Evolutionary conservation across 179 eudicot species (phyloP).

Genomic region (Kewa caespitosa): DNA sequence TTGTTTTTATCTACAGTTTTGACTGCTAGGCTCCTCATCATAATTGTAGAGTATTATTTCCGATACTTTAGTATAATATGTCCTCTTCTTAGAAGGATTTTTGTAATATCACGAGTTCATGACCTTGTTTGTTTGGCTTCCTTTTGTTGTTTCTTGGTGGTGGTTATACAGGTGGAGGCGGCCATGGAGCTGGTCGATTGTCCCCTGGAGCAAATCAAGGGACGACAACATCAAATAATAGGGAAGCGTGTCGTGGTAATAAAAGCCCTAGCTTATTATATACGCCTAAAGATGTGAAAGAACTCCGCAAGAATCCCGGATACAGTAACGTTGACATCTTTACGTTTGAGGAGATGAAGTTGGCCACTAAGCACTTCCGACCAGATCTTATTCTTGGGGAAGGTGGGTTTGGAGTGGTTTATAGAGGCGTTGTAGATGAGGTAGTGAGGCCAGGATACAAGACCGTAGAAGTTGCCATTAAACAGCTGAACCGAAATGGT

Average conservation of each 20-base stretch:
- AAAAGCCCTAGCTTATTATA: conserved; percentile 38
- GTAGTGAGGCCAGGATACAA: conserved; percentile 73
- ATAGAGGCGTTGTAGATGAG: conserved; percentile 83
- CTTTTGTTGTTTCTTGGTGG: background rate
- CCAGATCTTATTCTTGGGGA: conserved; percentile 89
- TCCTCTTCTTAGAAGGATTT: too few species aligned
- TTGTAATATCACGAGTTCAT: background rate
- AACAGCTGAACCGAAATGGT: conserved; percentile 92
- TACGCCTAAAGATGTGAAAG: conserved; percentile 70
- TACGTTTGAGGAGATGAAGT: conserved; percentile 85
- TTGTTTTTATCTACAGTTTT: too few species aligned
- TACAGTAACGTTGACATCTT: conserved; percentile 71
- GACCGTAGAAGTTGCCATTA: conserved; percentile 72
- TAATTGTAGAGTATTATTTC: too few species aligned
- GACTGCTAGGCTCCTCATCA: too few species aligned
- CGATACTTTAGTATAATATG: too few species aligned
- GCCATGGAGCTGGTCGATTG: conserved; percentile 23
- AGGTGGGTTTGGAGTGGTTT: conserved; percentile 97
- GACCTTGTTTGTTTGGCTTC: background rate
- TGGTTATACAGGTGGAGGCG: conserved; percentile 27
- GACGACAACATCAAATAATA: conserved; percentile 21
- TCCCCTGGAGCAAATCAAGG: conserved; percentile 33
- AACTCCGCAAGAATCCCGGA: conserved; percentile 71
- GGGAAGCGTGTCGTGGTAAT: conserved; percentile 21
- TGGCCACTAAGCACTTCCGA: conserved; percentile 86